These are phyloP conservation scores for Scheffersomyces titani DNA, from an alignment of 1,139 yeast species.

Conservation along the genomic window DNA sequence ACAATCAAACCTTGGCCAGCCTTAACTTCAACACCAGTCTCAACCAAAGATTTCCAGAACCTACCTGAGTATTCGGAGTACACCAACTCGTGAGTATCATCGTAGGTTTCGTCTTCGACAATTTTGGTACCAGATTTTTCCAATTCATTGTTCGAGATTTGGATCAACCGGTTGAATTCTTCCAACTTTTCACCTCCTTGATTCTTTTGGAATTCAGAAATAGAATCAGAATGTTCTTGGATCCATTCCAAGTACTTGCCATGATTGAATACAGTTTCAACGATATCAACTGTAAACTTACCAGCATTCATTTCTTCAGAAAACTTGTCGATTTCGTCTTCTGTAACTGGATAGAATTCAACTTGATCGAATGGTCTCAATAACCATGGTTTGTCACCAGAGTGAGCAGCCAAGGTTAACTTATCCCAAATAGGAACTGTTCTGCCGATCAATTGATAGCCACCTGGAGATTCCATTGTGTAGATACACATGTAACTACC, in stretches of 20 bases:
- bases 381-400: slow-evolving; percentile 79
- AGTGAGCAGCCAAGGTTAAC: slow-evolving; percentile 70
- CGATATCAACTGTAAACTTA: slow-evolving; percentile 69
- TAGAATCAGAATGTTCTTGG: slow-evolving; percentile 67
- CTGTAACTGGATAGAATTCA: slow-evolving; percentile 89
- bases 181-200: slow-evolving; percentile 82
- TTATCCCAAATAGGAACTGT: slow-evolving; percentile 98
- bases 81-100: slow-evolving; percentile 77
- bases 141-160: slow-evolving; percentile 78
- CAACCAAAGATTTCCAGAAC: slow-evolving; percentile 90
- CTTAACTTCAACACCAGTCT: slow-evolving; percentile 74
- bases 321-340: slow-evolving; percentile 71
- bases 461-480: slow-evolving; percentile 98
- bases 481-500: slow-evolving; percentile 99
- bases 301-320: slow-evolving; percentile 83
- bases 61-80: slow-evolving; percentile 95
- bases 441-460: slow-evolving; percentile 94
- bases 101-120: slow-evolving; percentile 52
- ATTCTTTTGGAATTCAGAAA: slow-evolving; percentile 63
- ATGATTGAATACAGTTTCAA: slow-evolving; percentile 81
- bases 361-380: slow-evolving; percentile 90
- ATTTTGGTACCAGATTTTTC: slow-evolving; percentile 47
- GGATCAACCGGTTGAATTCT: slow-evolving; percentile 81
- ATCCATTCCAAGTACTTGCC: slow-evolving; percentile 78
- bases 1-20: slow-evolving; percentile 82